Percentiles rank a stretch among this genome's conserved stretches.
Evolutionary conservation across 2,329 filamentous ascomycete genomes (phyloP).

Genomic region (Shiraia sp.): DNA sequence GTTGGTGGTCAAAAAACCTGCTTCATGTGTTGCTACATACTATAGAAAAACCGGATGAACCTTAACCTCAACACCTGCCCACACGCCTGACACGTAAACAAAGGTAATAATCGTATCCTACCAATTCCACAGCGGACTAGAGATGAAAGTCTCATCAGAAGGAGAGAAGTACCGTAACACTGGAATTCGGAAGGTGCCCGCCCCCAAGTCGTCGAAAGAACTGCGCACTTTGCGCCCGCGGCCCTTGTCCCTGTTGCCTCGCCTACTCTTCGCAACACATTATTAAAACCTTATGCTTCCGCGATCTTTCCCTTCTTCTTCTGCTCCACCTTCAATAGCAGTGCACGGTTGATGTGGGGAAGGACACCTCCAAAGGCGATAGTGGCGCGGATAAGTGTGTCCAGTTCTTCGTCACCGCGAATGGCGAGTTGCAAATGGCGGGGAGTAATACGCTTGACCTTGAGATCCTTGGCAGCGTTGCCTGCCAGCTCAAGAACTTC

Average conservation of each 20-base stretch:
- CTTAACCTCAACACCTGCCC: conserved; percentile 29
- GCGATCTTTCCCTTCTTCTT: conserved; percentile 85
- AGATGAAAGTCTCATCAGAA: conserved; percentile 11
- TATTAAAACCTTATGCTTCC: conserved; percentile 25
- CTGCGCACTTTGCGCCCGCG: neutral
- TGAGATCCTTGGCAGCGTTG: conserved; percentile 98
- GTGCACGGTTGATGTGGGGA: conserved; percentile 96
- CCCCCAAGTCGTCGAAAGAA: neutral
- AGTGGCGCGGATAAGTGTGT: conserved; percentile 94
- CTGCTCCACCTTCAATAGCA: conserved; percentile 94
- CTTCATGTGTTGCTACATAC: conserved; percentile 32
- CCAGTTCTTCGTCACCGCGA: conserved; percentile 96
- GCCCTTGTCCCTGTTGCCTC: neutral
- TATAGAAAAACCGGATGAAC: conserved; percentile 21
- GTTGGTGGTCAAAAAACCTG: conserved; percentile 4
- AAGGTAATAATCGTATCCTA: conserved; percentile 23
- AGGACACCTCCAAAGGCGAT: conserved; percentile 98
- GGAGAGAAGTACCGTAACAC: conserved; percentile 14
- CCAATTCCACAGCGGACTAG: conserved; percentile 13
- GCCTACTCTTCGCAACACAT: conserved; percentile 5
- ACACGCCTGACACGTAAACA: conserved; percentile 27
- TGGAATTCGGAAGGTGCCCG: conserved; percentile 17
- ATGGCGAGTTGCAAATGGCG: conserved; percentile 98
- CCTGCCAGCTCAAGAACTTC: conserved; percentile 98
- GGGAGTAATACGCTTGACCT: conserved; percentile 99